Base-by-base conservation (phyloP, 2,329 filamentous ascomycete genomes). In the Trichoderma polysporum region DNA sequence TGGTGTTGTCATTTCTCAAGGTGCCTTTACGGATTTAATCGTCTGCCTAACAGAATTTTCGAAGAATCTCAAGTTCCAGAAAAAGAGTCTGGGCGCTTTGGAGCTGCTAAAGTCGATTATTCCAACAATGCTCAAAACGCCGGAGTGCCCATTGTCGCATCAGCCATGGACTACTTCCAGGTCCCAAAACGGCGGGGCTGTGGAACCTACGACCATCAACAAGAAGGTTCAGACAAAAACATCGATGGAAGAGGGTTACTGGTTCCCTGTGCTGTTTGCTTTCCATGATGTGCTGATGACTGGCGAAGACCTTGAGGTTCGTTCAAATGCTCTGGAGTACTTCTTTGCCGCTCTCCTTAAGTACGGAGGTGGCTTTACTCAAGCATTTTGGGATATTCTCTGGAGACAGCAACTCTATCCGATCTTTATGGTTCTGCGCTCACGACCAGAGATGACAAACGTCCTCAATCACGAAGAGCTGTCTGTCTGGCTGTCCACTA, bases 211-310 rank as follows among this genome's bases (percentile, higher is more conserved):
- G 25, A 68, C 71, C 25, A 79, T 82, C 8, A 79, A 74, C 72
- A 79, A 80, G 77, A 78, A 75, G 75, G 88, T 90, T 68, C 88
- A 88, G 66, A 91, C 84, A 66, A 90, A 91, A 62, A 96, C 97
- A 53, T 96, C 94, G 4, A 89, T 95, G 70, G 96, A 99, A 77
- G 95, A 98, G 77, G 94, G 96, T 41, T 99, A 94, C 79, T 99
- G 95, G 95, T 99, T 99, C 78, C 95, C 95, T 0, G 92, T 99
- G 6, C 83, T 99, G 33, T 98, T 99, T 76, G 94, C 96, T 3
- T 99, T 99, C 83, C 95, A 99, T 76, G 95, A 99, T 77, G 94
- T 99, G 25, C 82, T 99, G 56, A 99, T 99, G 95, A 99, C 95
- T 1, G 95, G 96, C 2, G 96, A 99, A 78, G 95, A 99, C 76